Evolutionary conservation across 2,329 filamentous ascomycete species (phyloP).

Genomic region (Conoideocrella luteorostrata): DNA sequence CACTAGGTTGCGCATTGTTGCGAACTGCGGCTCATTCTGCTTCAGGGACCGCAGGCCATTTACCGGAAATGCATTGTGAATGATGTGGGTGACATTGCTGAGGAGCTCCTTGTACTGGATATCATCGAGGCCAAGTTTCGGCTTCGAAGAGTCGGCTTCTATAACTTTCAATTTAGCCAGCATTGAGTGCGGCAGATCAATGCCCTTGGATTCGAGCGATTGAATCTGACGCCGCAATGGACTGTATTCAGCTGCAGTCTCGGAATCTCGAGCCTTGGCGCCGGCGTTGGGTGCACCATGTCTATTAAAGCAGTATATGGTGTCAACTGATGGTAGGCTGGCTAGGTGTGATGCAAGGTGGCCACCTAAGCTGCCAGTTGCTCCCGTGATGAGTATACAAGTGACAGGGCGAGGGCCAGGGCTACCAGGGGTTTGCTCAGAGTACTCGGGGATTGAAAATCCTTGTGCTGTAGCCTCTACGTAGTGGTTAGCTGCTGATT

Average conservation of each 20-base stretch:
- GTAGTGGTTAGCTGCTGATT: background rate
- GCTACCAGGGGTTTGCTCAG: background rate
- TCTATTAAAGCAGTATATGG: constrained; percentile 41
- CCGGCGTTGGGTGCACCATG: background rate
- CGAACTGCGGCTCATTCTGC: constrained; percentile 38
- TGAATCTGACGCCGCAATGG: background rate
- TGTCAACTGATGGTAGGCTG: constrained; percentile 17
- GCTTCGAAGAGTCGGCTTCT: constrained; percentile 18
- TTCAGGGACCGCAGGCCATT: constrained; percentile 21
- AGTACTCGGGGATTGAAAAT: background rate
- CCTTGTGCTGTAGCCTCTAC: background rate
- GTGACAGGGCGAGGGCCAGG: background rate
- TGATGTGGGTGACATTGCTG: constrained; percentile 38
- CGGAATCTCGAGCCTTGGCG: background rate
- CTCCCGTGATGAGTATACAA: constrained; percentile 30
- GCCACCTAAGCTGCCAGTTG: constrained; percentile 30
- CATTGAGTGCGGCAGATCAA: background rate
- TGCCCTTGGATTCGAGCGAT: constrained; percentile 4
- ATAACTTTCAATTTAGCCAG: constrained; percentile 5
- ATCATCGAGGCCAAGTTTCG: background rate
- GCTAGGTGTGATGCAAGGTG: constrained; percentile 28
- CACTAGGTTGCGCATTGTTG: constrained; percentile 39
- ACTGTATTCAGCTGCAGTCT: background rate
- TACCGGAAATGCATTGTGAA: constrained; percentile 49
- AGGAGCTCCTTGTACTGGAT: constrained; percentile 30